These are phyloP conservation scores for Botryococcus braunii DNA, from an alignment of 163 green algal species.

Conservation along the genomic window DNA sequence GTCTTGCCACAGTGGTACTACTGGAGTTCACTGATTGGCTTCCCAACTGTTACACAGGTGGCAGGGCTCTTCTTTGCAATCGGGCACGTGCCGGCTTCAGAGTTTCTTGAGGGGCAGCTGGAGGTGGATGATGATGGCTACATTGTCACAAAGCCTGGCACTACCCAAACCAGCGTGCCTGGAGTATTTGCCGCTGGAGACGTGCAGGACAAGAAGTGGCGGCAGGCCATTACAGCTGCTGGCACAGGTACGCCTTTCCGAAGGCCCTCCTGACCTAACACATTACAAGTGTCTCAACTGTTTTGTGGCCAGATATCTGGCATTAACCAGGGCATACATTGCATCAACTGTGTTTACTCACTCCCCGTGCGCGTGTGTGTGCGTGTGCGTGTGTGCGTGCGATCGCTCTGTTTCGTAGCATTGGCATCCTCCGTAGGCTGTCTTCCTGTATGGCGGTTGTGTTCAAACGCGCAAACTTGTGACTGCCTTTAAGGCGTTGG, in stretches of 20 bases:
- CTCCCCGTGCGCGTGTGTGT: no score
- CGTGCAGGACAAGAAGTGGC: conserved; percentile 84
- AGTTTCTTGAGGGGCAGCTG: conserved; percentile 58
- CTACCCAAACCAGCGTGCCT: conserved; percentile 22
- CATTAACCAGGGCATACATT: background rate
- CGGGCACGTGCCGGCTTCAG: conserved; percentile 74
- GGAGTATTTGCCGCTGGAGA: conserved; percentile 88
- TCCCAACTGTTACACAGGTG: conserved; percentile 29
- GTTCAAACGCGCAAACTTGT: no score
- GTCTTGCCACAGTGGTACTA: no score
- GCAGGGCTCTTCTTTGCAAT: conserved; percentile 85
- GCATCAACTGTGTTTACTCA: background rate
- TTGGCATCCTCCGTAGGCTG: no score
- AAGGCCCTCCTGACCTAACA: background rate
- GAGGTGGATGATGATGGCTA: conserved; percentile 16
- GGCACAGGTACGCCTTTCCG: conserved; percentile 11
- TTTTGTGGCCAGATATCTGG: background rate
- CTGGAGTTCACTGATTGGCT: no score
- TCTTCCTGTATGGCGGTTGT: no score
- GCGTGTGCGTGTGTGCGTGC: no score
- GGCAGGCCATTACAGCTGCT: conserved; percentile 94
- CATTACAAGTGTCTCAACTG: background rate
- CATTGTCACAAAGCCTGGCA: conserved; percentile 19
- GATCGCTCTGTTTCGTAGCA: no score
- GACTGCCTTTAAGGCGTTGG: no score